Conservation (phyloP, 805 yeast genomes). For the Candida broadrunensis region DNA sequence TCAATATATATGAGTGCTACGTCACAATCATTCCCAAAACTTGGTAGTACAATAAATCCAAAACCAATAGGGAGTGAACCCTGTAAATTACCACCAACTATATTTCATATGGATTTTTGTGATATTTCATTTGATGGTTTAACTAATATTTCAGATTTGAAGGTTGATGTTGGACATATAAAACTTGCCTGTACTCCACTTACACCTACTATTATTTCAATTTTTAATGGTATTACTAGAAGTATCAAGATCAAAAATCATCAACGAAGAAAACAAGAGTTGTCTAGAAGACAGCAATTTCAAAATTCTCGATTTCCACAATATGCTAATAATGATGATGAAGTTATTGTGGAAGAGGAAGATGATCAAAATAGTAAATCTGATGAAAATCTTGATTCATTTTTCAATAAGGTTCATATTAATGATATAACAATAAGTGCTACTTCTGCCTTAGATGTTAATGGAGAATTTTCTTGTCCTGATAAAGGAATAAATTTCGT, state of each 20-base stretch:
- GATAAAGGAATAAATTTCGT: slow-evolving; percentile 21
- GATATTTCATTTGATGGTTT: slow-evolving; percentile 49
- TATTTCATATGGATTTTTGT: slow-evolving; percentile 34
- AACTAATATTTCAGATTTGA: slow-evolving; percentile 27
- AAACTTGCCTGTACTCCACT: slow-evolving; percentile 45
- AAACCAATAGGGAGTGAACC: slow-evolving; percentile 1
- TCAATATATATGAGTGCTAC: slow-evolving; percentile 83
- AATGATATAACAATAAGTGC: slow-evolving; percentile 38
- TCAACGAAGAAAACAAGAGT: slow-evolving; percentile 20
- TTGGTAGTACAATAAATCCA: slow-evolving; percentile 4
- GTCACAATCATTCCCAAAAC: slow-evolving; percentile 41
- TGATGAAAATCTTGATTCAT: slow-evolving; percentile 11
- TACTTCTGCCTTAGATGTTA: slow-evolving; percentile 40
- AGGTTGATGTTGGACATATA: slow-evolving; percentile 36
- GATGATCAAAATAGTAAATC: slow-evolving; percentile 9
- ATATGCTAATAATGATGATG: slow-evolving; percentile 15
- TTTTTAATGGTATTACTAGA: slow-evolving; percentile 37
- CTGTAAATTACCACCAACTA: slow-evolving; percentile 8
- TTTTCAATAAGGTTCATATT: slow-evolving; percentile 40
- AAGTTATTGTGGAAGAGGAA: slow-evolving; percentile 8
- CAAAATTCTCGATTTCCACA: slow-evolving; percentile 21
- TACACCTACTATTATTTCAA: slow-evolving; percentile 32
- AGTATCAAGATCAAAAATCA: slow-evolving; percentile 29
- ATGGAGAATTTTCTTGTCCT: slow-evolving; percentile 42
- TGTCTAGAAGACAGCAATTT: neutral